Evolutionary conservation across 768 basidiomycete species (phyloP).

Genomic region (Tulasnella calospora): DNA sequence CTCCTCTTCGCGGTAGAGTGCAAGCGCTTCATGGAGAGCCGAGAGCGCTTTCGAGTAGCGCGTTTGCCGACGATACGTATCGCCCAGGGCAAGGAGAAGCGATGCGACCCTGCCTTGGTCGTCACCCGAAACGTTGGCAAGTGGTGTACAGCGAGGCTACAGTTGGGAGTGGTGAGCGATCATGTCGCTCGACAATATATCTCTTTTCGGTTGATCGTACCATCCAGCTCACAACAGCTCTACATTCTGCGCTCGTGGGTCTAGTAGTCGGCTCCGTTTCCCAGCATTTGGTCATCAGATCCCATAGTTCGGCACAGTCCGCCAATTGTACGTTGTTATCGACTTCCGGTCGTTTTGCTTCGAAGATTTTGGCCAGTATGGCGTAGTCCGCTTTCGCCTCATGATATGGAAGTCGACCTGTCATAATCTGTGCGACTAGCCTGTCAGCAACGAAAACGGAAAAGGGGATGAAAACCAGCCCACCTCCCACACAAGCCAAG

Average conservation of each 20-base stretch:
- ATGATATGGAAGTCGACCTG: not conserved
- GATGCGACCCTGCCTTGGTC: not conserved
- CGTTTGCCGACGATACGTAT: not conserved
- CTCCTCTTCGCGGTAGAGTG: not conserved
- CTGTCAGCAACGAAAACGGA: not conserved
- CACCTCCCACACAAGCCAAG: not conserved
- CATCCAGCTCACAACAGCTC: not conserved
- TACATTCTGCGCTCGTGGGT: not conserved
- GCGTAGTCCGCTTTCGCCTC: not conserved
- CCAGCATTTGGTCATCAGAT: not conserved
- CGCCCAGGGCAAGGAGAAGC: not conserved
- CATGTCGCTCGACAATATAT: not conserved
- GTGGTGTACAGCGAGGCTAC: not conserved
- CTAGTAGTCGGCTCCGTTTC: not conserved
- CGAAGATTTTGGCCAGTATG: not conserved
- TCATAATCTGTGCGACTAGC: not conserved
- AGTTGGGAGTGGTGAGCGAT: not conserved
- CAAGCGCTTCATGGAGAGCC: not conserved
- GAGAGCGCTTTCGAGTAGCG: not conserved
- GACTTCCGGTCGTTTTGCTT: not conserved
- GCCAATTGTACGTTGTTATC: not conserved
- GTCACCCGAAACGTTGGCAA: not conserved
- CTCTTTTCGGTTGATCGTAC: not conserved
- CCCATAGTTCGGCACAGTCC: not conserved
- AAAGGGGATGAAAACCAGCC: not conserved